Conservation (phyloP, 306 rosid genomes). For the Vicia faba region DNA sequence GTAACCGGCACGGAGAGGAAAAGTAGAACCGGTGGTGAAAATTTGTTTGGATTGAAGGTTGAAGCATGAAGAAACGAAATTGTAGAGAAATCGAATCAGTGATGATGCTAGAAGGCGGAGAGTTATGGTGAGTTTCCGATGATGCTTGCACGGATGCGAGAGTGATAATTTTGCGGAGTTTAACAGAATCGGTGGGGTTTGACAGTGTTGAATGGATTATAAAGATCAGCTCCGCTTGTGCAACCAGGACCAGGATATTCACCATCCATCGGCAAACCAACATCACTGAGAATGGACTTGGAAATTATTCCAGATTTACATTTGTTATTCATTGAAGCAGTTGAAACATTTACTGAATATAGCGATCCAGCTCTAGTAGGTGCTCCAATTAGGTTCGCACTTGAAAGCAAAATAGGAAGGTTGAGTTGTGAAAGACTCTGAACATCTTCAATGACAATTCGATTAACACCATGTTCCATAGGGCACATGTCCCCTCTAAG, state of each 20-base stretch:
- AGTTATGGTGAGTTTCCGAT: no score
- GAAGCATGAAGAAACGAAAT: no score
- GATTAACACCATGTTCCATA: conserved; percentile 97
- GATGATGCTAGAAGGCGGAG: no score
- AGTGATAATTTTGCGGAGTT: no score
- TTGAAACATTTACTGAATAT: conserved; percentile 64
- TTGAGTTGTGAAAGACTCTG: conserved; percentile 97
- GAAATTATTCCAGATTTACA: conserved; percentile 57
- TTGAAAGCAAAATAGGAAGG: conserved; percentile 93
- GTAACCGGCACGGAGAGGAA: background rate
- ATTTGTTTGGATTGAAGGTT: no score
- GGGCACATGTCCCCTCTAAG: conserved; percentile 99
- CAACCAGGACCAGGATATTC: conserved; percentile 66
- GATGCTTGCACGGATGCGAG: no score
- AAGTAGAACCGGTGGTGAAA: no score
- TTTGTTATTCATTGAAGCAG: conserved; percentile 66
- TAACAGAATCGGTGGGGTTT: no score
- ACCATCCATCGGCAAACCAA: conserved; percentile 65
- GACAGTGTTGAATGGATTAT: no score
- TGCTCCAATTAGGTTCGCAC: conserved; percentile 71
- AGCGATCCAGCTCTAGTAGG: conserved; percentile 75
- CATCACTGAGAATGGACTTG: conserved; percentile 68
- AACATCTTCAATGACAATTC: conserved; percentile 97
- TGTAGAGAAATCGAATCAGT: no score
- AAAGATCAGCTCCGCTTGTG: conserved; percentile 78